These are phyloP conservation scores for Pelargonium nanum DNA, from an alignment of 345 rosid species.

Conservation along the genomic window DNA sequence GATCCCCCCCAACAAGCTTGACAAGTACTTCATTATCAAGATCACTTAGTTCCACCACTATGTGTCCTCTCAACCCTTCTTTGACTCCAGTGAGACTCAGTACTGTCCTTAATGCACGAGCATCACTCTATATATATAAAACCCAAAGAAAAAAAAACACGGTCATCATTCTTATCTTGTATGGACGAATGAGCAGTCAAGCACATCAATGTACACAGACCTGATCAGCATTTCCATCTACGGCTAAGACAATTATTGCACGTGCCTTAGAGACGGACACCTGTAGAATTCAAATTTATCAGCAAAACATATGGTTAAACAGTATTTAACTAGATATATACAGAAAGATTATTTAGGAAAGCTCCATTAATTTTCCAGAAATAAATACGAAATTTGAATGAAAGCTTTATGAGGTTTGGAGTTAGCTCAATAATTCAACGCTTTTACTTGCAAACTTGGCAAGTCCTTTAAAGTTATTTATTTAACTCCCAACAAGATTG, in stretches of 20 bases:
- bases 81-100: slow-evolving; percentile 66
- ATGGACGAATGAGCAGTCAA: slow-evolving; percentile 5
- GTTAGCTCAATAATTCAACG: background rate
- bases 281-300: slow-evolving; percentile 20
- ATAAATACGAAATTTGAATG: background rate
- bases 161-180: background rate
- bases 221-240: slow-evolving; percentile 81
- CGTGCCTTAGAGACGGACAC: slow-evolving; percentile 73
- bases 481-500: background rate
- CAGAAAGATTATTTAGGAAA: background rate
- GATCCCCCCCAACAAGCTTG: slow-evolving; percentile 73
- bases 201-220: slow-evolving; percentile 20
- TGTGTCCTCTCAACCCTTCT: slow-evolving; percentile 65
- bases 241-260: slow-evolving; percentile 64
- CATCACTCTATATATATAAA: slow-evolving; percentile 55
- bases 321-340: background rate
- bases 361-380: background rate
- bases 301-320: background rate
- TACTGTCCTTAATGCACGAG: slow-evolving; percentile 71
- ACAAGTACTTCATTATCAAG: slow-evolving; percentile 70
- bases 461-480: background rate
- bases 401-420: background rate
- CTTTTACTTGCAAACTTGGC: background rate
- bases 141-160: slow-evolving; percentile 12
- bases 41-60: slow-evolving; percentile 67